Base-by-base conservation (phyloP, 495 filamentous ascomycete species). In the Penicillium canescens region DNA sequence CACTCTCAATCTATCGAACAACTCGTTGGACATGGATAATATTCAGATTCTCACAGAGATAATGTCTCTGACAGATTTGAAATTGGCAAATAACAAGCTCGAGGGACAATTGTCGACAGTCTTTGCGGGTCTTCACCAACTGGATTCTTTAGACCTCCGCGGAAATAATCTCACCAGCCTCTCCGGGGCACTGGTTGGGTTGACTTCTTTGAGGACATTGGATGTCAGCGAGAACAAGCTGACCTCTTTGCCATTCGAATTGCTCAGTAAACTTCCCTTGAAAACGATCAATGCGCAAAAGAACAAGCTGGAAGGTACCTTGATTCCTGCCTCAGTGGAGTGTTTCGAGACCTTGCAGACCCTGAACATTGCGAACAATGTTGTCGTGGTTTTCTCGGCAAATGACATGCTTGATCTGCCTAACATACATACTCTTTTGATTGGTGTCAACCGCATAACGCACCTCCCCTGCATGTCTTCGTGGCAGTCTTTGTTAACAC, bases 1-100 rank as follows among this genome's bases (percentile, higher is more conserved):
- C 9, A 83, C 80, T 8, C 78, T 99, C 21, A 97, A 97, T 61
- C 69, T 99, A 54, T 89, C 92, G 1, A 85, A 88, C 55, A 98
- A 98, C 67, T 80, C 84, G 36, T 80, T 98, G 24, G 74, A 72
- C 1, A 87, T 89, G 68, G 77, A 81, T 42, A 80, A 82, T 41
- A 76, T 97, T 4, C 78, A 87, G n/a, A 71, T 89, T 24, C 80
- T 98, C 13, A 75, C 81, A 26, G 82, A 91, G 61, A 84, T 96
- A 33, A 63, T 66, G 4, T 78, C 79, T 18, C 74, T 99, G 20
- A 78, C 84, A 23, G 92, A 97, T 55, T 75, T 99, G 7, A 92
- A 86, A 59, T 73, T 99, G 2, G 86, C 85, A 12, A 86, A 90
- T 24, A 98, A 98, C 57, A 70, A 78, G 7, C 65, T 99, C 5